Evolutionary conservation across 169 alveolate genomes (phyloP), one percentile per base, ranked within the genome.

Genomic region (Plasmodium gallinaceum): DNA sequence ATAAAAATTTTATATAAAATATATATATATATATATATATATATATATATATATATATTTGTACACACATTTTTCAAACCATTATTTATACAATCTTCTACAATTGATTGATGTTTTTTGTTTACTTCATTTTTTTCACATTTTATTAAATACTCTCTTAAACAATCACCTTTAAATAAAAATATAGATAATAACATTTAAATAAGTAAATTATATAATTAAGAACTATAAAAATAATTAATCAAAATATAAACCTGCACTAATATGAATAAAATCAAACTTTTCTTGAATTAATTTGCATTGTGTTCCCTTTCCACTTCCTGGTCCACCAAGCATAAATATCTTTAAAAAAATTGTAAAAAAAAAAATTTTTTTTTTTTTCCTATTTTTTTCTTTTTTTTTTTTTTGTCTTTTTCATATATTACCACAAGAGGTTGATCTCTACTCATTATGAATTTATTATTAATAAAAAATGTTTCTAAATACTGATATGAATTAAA

Each of bases 251-350:
- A 71, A 93, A 24, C 99, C 99, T 32, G 99, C 98, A 62, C 98
- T 96, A 20, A 97, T 83, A 89, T 97, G 99, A 80, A 85, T 87
- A 86, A 97, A 95, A 24, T 96, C 94, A 73, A 85, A 96, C 45
- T 65, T 64, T 62, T 92, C 94, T 52, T 83, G 92, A 52, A 96
- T 88, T 43, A 85, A 46, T 51, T 83, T 75, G 75, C 97, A 96
- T 88, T 94, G 96, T 32, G 97, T 96, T 52, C 97, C 96, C 80
- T 96, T 96, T 22, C 98, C 98, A 37, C 96, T 92, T 32, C 97
- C 98, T 7, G 98, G 98, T 64, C 95, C 96, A 14, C 98, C 98
- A 18, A 94, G 94, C 64, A 95, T 90, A 68, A 94, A 91, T 16
- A 94, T 90, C 96, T 94, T 48, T 16, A 45, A 58, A 46, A 46